Base-by-base conservation (phyloP, 2,329 filamentous ascomycete species). In the Talaromyces sp. region DNA sequence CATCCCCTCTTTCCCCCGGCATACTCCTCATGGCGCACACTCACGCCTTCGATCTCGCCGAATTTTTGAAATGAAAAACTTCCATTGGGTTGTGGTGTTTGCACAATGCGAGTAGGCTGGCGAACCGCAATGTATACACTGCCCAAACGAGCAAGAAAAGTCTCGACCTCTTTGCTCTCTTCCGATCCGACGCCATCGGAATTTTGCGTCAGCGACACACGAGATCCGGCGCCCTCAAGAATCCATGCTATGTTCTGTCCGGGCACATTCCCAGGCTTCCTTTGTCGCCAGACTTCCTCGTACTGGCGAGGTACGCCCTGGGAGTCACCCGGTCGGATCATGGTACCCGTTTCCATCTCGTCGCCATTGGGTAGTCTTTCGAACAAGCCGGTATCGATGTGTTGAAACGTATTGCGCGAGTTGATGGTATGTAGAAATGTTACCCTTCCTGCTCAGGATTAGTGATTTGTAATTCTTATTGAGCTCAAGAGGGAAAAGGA, bases 111-210 rank as follows among this genome's bases (percentile, higher is more conserved):
- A 46, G 62, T 63, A 5, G 62, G 62, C 35, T 63, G 62, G 28
- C 62, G 62, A 28, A 63, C 25, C n/a, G 62, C 62, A 37, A 63
- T 63, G 28, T 63, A 63, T 25, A 52, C 52, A 21, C 62, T 54
- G 33, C 62, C 62, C 21, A 63, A 50, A 21, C 58, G 50, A 48
- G 62, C 62, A 48, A 63, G 58, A 60, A 63, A 63, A 12, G 62
- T 63, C 40, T 63, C 62, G 7, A 63, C 62, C 25, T 63, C 62
- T 50, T 63, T 60, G 31, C 57, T 63, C 40, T 63, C 62, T 35
- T 63, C 62, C 33, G 62, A 39, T 2, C 62, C 62, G 7, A 50
- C 23, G n/a, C 62, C 62, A 35, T 63, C 62, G 16, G 52, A 28
- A 52, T 63, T 63, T n/a, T 57, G 48, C 6, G 25, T 63, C 7